Evolutionary conservation across 306 rosid species (phyloP).

Genomic region (Senna siamea): DNA sequence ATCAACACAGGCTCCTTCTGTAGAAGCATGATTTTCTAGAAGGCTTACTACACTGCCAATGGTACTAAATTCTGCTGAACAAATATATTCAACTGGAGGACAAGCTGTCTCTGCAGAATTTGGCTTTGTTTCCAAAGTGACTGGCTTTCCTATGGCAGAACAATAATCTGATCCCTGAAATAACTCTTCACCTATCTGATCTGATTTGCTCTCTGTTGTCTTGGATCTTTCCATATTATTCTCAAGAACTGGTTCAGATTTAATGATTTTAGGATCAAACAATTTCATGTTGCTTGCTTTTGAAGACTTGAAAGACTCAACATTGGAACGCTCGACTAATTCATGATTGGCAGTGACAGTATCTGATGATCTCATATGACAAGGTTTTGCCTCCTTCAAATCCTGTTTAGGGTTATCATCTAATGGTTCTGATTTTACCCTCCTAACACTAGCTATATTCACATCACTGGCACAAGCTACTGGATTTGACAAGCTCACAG

Average conservation of each 20-base stretch:
- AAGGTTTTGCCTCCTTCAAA: constrained; percentile 39
- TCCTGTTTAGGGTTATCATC: constrained; percentile 59
- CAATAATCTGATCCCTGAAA: constrained; percentile 36
- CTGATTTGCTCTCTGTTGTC: constrained; percentile 43
- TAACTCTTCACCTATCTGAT: constrained; percentile 39
- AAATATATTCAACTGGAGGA: constrained; percentile 40
- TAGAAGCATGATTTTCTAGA: constrained; percentile 24
- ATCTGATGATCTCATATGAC: constrained; percentile 43
- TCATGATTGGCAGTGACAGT: constrained; percentile 49
- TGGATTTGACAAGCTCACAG: constrained; percentile 35
- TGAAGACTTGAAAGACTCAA: constrained; percentile 40
- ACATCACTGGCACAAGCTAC: constrained; percentile 37
- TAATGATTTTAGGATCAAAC: constrained; percentile 49
- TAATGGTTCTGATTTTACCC: constrained; percentile 74
- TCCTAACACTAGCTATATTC: constrained; percentile 46
- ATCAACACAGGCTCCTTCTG: constrained; percentile 31
- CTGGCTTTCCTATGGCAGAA: constrained; percentile 32
- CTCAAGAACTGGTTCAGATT: constrained; percentile 55
- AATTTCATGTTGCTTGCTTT: constrained; percentile 36
- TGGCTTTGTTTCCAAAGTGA: constrained; percentile 4
- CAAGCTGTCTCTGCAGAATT: constrained; percentile 36
- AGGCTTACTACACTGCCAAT: constrained; percentile 38
- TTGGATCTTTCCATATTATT: constrained; percentile 41
- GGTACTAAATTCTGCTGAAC: constrained; percentile 42
- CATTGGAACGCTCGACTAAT: constrained; percentile 40